phyloP scores from a whole-genome alignment of 2,329 filamentous ascomycete species.

The Beauveria caledonica region DNA sequence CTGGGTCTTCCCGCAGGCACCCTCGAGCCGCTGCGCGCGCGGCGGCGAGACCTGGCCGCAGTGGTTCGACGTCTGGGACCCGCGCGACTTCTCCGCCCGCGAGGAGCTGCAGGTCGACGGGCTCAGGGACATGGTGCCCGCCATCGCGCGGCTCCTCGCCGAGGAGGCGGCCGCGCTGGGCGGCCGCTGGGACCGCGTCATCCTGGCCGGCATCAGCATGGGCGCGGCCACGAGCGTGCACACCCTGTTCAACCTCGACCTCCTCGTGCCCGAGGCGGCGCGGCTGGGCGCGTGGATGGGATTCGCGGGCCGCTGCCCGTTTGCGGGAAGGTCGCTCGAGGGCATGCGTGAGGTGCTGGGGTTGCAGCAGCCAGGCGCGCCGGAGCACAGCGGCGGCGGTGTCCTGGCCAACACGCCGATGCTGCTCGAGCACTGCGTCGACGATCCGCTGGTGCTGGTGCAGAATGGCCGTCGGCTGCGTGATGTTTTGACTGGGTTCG shows the following conservation, averaged over 20 bases:
- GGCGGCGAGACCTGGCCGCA: constrained; percentile 25
- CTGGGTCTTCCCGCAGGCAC: constrained; percentile 42
- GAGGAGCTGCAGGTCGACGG: constrained; percentile 36
- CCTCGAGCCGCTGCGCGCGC: constrained; percentile 19
- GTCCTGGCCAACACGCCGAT: constrained; percentile 34
- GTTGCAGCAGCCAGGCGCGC: constrained; percentile 15
- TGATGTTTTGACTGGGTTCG: constrained; percentile 28
- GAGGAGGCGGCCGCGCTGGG: constrained; percentile 28
- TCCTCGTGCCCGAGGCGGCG: constrained; percentile 12
- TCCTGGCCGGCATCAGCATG: constrained; percentile 39
- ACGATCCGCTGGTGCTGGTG: constrained; percentile 34
- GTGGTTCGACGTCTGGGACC: constrained; percentile 45
- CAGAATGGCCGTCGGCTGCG: constrained; percentile 27
- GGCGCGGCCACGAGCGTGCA: constrained; percentile 34
- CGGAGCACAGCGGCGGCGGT: constrained; percentile 14
- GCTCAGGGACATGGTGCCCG: constrained; percentile 28
- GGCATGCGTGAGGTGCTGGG: constrained; percentile 26
- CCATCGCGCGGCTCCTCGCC: constrained; percentile 25
- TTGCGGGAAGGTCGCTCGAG: constrained; percentile 22
- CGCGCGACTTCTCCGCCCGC: constrained; percentile 28
- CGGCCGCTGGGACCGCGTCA: constrained; percentile 29
- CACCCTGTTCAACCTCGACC: constrained; percentile 27
- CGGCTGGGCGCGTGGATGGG: constrained; percentile 28
- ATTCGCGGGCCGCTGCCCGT: constrained; percentile 29
- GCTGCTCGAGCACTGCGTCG: constrained; percentile 36